These are phyloP conservation scores for Ogataea chonburiensis DNA, from an alignment of 805 yeast genomes.

Conservation along the genomic window DNA sequence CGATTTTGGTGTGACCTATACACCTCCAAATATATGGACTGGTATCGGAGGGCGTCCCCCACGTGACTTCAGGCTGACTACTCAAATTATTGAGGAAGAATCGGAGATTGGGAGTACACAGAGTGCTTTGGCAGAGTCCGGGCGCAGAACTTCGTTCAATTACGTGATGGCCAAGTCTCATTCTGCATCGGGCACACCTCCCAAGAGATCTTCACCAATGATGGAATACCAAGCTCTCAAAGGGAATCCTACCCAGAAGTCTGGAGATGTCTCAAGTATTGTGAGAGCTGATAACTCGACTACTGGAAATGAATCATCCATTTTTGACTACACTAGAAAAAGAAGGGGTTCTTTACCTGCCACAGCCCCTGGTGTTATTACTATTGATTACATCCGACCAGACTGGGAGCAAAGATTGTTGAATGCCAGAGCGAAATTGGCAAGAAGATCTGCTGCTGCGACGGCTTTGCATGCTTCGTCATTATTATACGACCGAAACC, in stretches of 20 bases:
- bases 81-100: constrained; percentile 27
- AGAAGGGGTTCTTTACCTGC: constrained; percentile 63
- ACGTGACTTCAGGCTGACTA: constrained; percentile 32
- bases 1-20: constrained; percentile 80
- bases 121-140: constrained; percentile 8
- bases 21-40: constrained; percentile 57
- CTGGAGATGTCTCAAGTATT: not conserved
- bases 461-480: constrained; percentile 91
- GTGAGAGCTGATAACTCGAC: not conserved
- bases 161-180: constrained; percentile 30
- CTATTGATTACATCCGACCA: constrained; percentile 83
- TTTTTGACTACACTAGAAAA: constrained; percentile 17
- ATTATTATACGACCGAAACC: constrained; percentile 45
- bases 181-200: constrained; percentile 30
- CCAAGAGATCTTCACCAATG: constrained; percentile 17
- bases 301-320: not conserved
- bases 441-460: constrained; percentile 89
- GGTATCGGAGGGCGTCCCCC: constrained; percentile 62
- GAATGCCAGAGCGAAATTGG: constrained; percentile 72
- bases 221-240: constrained; percentile 9
- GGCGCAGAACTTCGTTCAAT: constrained; percentile 23
- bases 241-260: not conserved
- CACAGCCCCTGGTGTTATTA: constrained; percentile 65
- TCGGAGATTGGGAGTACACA: constrained; percentile 12
- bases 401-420: constrained; percentile 83